These are phyloP conservation scores for Sordariomycetes sp. DNA, from an alignment of 2,329 filamentous ascomycete species.

Conservation along the genomic window DNA sequence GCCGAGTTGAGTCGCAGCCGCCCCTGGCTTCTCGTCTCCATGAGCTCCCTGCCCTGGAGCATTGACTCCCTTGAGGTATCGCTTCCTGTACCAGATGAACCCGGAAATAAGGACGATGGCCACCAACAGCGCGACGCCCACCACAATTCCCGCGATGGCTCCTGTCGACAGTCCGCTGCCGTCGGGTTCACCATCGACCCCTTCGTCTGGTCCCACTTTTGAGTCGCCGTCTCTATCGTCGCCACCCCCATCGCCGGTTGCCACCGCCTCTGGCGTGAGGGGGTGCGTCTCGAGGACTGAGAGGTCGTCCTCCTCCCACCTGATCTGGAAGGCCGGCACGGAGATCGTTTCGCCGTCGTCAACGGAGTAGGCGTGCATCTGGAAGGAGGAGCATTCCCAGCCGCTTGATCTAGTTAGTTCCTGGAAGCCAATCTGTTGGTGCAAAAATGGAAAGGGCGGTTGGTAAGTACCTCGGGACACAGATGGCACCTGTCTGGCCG, in stretches of 20 bases:
- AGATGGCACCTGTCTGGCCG: not conserved
- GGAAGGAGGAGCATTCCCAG: not conserved
- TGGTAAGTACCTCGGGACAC: not conserved
- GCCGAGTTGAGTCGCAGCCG: not conserved
- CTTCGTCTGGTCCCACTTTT: not conserved
- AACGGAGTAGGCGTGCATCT: constrained; percentile 1
- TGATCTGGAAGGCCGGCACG: constrained; percentile 2
- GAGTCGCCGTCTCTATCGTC: not conserved
- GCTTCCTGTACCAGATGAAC: constrained; percentile 1
- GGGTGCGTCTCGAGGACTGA: constrained; percentile 2
- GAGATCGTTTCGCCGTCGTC: not conserved
- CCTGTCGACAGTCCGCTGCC: not conserved
- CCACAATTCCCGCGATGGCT: not conserved
- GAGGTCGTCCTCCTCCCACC: constrained; percentile 3
- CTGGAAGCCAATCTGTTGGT: not conserved
- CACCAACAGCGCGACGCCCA: not conserved
- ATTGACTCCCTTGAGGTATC: not conserved
- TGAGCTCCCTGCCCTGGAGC: not conserved
- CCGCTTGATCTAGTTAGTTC: not conserved
- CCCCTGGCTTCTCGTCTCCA: not conserved
- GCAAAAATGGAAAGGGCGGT: not conserved
- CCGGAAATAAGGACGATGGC: not conserved
- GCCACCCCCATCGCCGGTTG: not conserved
- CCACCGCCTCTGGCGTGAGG: not conserved
- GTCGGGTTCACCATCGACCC: not conserved